These are phyloP conservation scores for Phanerochaete carnosa DNA, from an alignment of 768 basidiomycete species.

Conservation along the genomic window DNA sequence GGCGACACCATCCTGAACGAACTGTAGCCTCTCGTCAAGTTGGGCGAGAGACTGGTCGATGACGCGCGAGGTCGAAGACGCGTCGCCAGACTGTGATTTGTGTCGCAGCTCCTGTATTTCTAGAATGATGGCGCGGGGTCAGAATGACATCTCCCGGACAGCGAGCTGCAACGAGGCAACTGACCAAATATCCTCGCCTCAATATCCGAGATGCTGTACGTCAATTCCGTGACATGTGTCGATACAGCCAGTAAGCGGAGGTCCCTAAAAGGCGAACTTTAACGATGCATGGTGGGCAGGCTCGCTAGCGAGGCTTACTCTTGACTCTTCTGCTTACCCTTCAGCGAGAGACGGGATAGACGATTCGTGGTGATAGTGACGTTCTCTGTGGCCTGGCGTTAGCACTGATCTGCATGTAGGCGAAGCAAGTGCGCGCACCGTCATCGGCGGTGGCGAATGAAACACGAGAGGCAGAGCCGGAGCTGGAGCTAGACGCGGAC, in stretches of 20 bases:
- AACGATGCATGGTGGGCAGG: constrained; percentile 23
- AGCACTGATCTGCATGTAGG: not conserved
- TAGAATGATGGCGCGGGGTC: constrained; percentile 27
- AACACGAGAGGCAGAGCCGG: constrained; percentile 51
- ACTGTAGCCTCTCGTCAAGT: constrained; percentile 76
- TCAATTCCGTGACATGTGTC: constrained; percentile 83
- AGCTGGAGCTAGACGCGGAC: constrained; percentile 24
- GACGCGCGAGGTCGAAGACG: constrained; percentile 55
- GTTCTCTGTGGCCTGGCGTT: constrained; percentile 48
- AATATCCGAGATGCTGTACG: constrained; percentile 84
- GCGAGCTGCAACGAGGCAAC: constrained; percentile 17
- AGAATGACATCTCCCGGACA: not conserved
- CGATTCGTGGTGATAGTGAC: constrained; percentile 63
- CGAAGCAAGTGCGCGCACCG: constrained; percentile 39
- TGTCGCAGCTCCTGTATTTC: constrained; percentile 94
- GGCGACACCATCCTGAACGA: constrained; percentile 69
- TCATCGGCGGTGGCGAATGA: constrained; percentile 61
- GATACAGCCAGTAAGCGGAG: constrained; percentile 74
- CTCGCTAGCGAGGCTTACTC: constrained; percentile 51
- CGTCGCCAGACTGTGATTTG: constrained; percentile 66
- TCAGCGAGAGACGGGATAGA: constrained; percentile 29
- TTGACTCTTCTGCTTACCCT: constrained; percentile 55
- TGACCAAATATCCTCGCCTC: constrained; percentile 89
- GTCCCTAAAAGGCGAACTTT: constrained; percentile 43
- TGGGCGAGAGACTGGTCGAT: constrained; percentile 81